Conservation (phyloP, 106 monocot genomes). For the Vanilla planifolia region DNA sequence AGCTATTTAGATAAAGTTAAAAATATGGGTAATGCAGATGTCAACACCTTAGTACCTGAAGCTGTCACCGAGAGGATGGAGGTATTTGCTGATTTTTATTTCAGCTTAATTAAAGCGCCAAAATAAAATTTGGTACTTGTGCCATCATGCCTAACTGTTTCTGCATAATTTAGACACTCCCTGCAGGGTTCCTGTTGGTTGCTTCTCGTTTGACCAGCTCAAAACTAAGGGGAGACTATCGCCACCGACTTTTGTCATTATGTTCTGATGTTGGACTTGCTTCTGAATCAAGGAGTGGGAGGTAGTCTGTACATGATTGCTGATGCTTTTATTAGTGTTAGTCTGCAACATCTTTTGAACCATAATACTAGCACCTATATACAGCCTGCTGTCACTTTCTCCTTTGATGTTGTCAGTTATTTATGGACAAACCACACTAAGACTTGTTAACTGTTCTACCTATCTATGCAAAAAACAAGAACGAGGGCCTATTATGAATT, state of each 20-base stretch:
- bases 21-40: conserved; percentile 56
- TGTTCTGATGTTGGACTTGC: conserved; percentile 99
- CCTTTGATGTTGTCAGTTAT: background rate
- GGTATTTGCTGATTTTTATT: conserved; percentile 33
- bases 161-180: conserved; percentile 71
- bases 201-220: conserved; percentile 71
- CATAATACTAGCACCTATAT: background rate
- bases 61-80: conserved; percentile 81
- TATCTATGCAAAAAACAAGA: background rate
- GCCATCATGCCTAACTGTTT: conserved; percentile 22
- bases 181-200: conserved; percentile 85
- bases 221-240: conserved; percentile 78
- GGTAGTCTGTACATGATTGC: conserved; percentile 28
- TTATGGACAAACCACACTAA: background rate
- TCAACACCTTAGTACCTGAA: conserved; percentile 51
- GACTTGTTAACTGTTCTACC: background rate
- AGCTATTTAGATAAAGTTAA: conserved; percentile 96
- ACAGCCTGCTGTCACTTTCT: background rate
- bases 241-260: conserved; percentile 82
- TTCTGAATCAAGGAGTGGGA: conserved; percentile 86
- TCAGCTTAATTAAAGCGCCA: background rate
- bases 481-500: background rate
- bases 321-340: background rate
- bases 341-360: background rate
- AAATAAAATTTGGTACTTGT: background rate